phyloP scores from a whole-genome alignment of 164 flowering plant species.

The Cinnamomum micranthum region DNA sequence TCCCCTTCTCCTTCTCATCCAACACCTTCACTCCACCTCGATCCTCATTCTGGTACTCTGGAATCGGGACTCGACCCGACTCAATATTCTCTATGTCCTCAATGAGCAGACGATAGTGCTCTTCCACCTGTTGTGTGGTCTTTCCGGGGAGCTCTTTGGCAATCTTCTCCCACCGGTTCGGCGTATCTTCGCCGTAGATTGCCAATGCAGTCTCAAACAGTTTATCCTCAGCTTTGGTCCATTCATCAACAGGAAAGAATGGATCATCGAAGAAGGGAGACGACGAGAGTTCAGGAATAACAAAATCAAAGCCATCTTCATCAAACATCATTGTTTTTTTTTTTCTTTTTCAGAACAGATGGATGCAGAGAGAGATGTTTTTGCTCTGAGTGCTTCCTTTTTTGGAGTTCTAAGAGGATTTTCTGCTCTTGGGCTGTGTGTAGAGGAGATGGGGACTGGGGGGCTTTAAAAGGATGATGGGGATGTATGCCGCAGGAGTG shows the following conservation, averaged over 20 bases:
- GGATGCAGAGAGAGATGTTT: too few species aligned
- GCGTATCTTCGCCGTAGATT: constrained; percentile 8
- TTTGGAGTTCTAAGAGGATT: too few species aligned
- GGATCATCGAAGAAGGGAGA: too few species aligned
- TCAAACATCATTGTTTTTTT: too few species aligned
- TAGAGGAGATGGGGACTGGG: too few species aligned
- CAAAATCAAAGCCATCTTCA: too few species aligned
- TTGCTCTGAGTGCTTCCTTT: too few species aligned
- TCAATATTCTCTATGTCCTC: constrained; percentile 33
- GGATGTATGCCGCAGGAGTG: too few species aligned
- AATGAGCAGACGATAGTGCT: constrained; percentile 25
- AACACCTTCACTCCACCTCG: background rate
- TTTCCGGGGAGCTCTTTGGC: constrained; percentile 30
- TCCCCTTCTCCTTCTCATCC: constrained; percentile 2
- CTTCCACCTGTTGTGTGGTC: constrained; percentile 21
- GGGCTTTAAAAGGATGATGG: too few species aligned
- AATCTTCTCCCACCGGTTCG: constrained; percentile 20
- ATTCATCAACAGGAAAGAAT: constrained; percentile 6
- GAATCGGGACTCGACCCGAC: constrained; percentile 16
- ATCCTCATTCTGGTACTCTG: constrained; percentile 3
- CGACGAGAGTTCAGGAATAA: too few species aligned
- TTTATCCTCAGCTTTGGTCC: constrained; percentile 38
- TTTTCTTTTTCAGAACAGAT: too few species aligned
- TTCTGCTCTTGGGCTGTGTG: too few species aligned
- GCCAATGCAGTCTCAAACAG: constrained; percentile 33